phyloP scores from a whole-genome alignment of 768 basidiomycete genomes.

The Pulveroboletus sp. region DNA sequence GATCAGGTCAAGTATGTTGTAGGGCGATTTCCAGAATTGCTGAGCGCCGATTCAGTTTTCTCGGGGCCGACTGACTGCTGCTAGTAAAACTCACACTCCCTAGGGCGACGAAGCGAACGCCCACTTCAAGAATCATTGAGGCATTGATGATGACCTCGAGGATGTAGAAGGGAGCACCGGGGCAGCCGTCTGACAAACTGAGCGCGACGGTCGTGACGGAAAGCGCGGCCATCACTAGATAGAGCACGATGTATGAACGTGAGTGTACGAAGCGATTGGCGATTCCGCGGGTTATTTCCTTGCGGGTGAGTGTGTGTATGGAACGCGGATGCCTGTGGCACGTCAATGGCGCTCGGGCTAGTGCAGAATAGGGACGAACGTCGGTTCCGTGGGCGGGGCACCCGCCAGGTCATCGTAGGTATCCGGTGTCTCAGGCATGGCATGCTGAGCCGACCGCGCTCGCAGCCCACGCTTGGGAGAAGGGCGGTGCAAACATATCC shows the following conservation, averaged over 20 bases:
- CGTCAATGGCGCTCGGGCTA: slow-evolving; percentile 10
- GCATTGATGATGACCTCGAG: slow-evolving; percentile 86
- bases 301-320: slow-evolving; percentile 78
- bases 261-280: slow-evolving; percentile 91
- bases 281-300: slow-evolving; percentile 79
- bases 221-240: slow-evolving; percentile 83
- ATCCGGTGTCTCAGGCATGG: slow-evolving; percentile 36
- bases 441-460: no score
- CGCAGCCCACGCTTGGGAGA: background rate
- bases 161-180: slow-evolving; percentile 82
- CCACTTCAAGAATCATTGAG: slow-evolving; percentile 92
- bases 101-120: slow-evolving; percentile 87
- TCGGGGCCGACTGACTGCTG: background rate
- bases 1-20: slow-evolving; percentile 85
- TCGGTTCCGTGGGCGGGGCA: slow-evolving; percentile 23
- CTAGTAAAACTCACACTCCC: slow-evolving; percentile 63
- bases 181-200: slow-evolving; percentile 80
- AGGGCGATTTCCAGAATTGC: slow-evolving; percentile 97
- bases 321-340: slow-evolving; percentile 63
- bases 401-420: slow-evolving; percentile 35
- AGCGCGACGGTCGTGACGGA: slow-evolving; percentile 84
- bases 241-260: slow-evolving; percentile 80
- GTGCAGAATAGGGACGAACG: slow-evolving; percentile 26
- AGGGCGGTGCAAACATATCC: slow-evolving; percentile 27
- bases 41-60: slow-evolving; percentile 29